Base-by-base conservation (phyloP, 768 basidiomycete genomes). In the Rubroboletus satanas region DNA sequence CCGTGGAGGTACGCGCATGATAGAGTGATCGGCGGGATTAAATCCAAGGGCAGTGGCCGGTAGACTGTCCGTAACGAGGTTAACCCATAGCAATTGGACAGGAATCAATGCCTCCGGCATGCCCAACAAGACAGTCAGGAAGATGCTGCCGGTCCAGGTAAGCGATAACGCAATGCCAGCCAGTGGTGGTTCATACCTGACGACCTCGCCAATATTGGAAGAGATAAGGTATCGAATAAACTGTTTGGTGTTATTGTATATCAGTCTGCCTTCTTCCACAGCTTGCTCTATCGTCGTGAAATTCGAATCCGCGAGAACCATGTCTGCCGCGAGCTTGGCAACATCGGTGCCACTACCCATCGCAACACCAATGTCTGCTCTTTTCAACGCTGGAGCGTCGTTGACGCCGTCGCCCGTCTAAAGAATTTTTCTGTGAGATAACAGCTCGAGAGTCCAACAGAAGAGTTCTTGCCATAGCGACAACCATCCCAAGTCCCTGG, bases 21-120 rank as follows among this genome's bases (percentile, higher is more conserved):
- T 98, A 38, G 87, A 87, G 71, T 94, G 93, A 67, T 99, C 96
- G 2, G 95, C 83, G 4, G 94, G 95, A 71, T 99, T 98, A 78
- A 99, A 98, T 44, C 97, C 96, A 43, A 99, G 85, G 1, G 96
- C 96, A 36, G 94, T 98, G 7, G 96, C 96, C 2, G 96, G 96
- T 39, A 97, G 77, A 75, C 92, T 91, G 76, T 97, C 95, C 49
- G 95, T 98, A 60, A 98, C 93, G 53, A 98, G 77, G 74, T 98
- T 99, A 68, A 98, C 95, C 93, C 94, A 98, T 49, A 99, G 86
- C 41, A 99, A 79, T 80, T 99, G 96, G 15, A 98, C 94, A 41
- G 94, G 94, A 64, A 98, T 98, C 52, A 99, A 76, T 49, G 97
- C 96, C 71, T 98, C 96, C n/a, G 96, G 96, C 96, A 98, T 98